These are phyloP conservation scores for Colletotrichum liaoningense DNA, from an alignment of 2,329 filamentous ascomycete genomes.

Conservation along the genomic window DNA sequence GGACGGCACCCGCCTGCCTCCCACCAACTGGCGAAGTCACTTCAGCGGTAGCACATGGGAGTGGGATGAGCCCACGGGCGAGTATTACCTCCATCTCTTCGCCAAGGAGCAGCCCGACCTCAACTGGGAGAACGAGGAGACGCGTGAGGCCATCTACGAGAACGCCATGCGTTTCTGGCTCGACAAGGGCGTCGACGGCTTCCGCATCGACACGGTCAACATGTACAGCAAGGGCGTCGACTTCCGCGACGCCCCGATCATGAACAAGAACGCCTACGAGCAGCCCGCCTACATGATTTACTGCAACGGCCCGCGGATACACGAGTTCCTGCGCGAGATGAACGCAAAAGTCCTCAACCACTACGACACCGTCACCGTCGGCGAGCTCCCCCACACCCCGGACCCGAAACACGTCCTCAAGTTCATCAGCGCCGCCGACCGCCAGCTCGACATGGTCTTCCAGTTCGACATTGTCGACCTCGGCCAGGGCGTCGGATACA, in stretches of 20 bases:
- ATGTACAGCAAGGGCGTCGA: conserved; percentile 74
- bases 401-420: conserved; percentile 66
- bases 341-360: conserved; percentile 63
- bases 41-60: conserved; percentile 74
- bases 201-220: conserved; percentile 81
- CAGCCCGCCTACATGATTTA: conserved; percentile 69
- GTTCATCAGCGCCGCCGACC: conserved; percentile 68
- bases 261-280: conserved; percentile 55
- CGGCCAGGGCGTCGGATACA: conserved; percentile 62
- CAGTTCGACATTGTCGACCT: conserved; percentile 74
- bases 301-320: conserved; percentile 76
- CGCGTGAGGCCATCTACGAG: conserved; percentile 77
- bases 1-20: conserved; percentile 72
- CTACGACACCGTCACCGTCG: conserved; percentile 77
- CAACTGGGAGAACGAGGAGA: conserved; percentile 82
- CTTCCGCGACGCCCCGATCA: conserved; percentile 68
- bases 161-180: conserved; percentile 84
- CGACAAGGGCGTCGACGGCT: conserved; percentile 76
- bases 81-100: conserved; percentile 85
- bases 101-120: conserved; percentile 82
- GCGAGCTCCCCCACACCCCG: conserved; percentile 74
- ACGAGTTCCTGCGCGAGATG: conserved; percentile 77
- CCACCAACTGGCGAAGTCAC: conserved; percentile 79
- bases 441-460: conserved; percentile 77
- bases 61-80: conserved; percentile 77